These are phyloP conservation scores for Cantharellus anzutake DNA, from an alignment of 768 basidiomycete genomes.

Conservation along the genomic window DNA sequence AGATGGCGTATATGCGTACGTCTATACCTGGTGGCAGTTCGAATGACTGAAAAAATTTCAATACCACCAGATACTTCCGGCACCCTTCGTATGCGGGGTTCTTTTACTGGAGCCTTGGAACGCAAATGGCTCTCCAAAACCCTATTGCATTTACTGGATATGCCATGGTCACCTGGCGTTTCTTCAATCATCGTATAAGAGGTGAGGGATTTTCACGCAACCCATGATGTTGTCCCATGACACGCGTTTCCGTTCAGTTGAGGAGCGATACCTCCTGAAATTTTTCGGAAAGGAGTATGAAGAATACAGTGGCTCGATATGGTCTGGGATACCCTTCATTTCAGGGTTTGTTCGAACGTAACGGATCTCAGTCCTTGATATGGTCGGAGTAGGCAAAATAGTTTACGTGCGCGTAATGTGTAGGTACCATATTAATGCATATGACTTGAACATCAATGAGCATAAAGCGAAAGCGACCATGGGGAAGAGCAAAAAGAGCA, in stretches of 20 bases:
- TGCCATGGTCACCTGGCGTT: slow-evolving; percentile 52
- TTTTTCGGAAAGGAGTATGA: slow-evolving; percentile 89
- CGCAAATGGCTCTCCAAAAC: slow-evolving; percentile 83
- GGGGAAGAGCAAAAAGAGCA: no score
- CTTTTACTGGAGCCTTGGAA: slow-evolving; percentile 94
- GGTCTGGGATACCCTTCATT: slow-evolving; percentile 79
- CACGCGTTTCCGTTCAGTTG: slow-evolving; percentile 29
- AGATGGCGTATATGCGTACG: slow-evolving; percentile 74
- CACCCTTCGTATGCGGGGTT: slow-evolving; percentile 97
- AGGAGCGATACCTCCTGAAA: slow-evolving; percentile 55
- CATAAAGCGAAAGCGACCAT: no score
- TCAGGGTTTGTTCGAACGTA: no score
- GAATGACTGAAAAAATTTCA: background rate
- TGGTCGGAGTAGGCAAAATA: no score
- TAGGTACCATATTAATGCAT: no score
- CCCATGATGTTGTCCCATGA: background rate
- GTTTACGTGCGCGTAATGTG: no score
- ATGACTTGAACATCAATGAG: no score
- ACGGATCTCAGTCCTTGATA: no score
- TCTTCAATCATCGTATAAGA: slow-evolving; percentile 66
- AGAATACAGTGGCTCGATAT: slow-evolving; percentile 51
- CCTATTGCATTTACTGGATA: slow-evolving; percentile 52
- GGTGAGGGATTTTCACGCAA: slow-evolving; percentile 29
- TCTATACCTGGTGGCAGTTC: slow-evolving; percentile 7
- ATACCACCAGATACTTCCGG: slow-evolving; percentile 44